A percentile compares a stretch with the other conserved stretches of the same genome.
These are phyloP conservation scores for Pestalotiopsis sp. DNA, from an alignment of 2,329 filamentous ascomycete species.

Conservation along the genomic window DNA sequence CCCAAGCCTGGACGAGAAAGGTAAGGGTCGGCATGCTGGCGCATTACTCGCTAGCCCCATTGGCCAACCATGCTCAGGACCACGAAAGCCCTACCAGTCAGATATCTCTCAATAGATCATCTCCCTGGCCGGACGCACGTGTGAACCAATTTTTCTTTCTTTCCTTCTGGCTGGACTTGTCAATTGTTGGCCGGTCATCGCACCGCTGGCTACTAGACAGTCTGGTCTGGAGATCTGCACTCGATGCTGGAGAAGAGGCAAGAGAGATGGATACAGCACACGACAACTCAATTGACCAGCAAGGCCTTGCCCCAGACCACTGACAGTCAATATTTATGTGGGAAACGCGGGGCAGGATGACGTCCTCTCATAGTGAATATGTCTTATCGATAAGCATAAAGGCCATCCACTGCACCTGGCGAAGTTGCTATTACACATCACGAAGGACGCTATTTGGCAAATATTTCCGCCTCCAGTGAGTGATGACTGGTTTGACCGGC, in stretches of 20 bases:
- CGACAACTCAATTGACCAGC: no score
- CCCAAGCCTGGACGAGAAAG: not conserved
- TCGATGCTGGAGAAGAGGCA: not conserved
- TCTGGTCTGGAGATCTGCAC: not conserved
- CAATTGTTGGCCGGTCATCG: not conserved
- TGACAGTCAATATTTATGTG: not conserved
- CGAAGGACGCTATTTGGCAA: not conserved
- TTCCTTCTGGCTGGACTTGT: not conserved
- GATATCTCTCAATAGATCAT: not conserved
- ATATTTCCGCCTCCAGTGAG: not conserved
- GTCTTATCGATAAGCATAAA: not conserved
- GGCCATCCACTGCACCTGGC: not conserved
- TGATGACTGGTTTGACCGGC: not conserved
- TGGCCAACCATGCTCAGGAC: slow-evolving; percentile 6
- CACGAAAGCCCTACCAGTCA: slow-evolving; percentile 6
- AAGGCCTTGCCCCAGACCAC: not conserved
- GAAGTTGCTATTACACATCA: not conserved
- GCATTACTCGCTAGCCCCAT: slow-evolving; percentile 6
- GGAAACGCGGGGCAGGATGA: not conserved
- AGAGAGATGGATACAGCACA: no score
- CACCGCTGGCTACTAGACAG: not conserved
- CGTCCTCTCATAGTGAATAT: not conserved
- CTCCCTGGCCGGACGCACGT: not conserved
- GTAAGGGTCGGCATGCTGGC: not conserved
- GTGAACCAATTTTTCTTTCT: not conserved